Base-by-base conservation (phyloP, 257 asterid species). In the Verbascum thapsus region DNA sequence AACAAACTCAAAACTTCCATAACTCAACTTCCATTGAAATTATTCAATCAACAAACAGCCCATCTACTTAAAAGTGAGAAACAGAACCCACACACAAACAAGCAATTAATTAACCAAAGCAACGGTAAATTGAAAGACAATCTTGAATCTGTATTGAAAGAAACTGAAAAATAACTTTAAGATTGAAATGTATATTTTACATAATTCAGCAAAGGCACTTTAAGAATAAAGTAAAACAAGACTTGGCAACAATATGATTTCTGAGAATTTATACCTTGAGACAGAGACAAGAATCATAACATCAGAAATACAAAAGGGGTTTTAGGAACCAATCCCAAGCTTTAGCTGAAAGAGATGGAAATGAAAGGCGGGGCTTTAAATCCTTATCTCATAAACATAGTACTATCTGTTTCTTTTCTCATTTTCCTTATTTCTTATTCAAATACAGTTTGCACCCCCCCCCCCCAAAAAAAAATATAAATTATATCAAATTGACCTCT, bases 381-480 rank as follows among this genome's bases (percentile, higher is more conserved):
- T 76, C 72, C 80, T 71, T 75, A 75, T 75, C 80, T 32, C 17
- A n/a, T 10, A 16, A n/a, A n/a, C n/a, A n/a, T n/a, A n/a, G n/a
- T n/a, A n/a, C 32, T 26, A 26, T n/a, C n/a, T 26, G 5, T 26
- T 5, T 26, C 32, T 26, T 1, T 26, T 26, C 32, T n/a, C n/a
- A n/a, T n/a, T 1, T 26, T 26, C 32, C 32, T 26, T 26, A 26
- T n/a, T n/a, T n/a, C n/a, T n/a, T n/a, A n/a, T n/a, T n/a, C 32
- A 1, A 1, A n/a, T n/a, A n/a, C n/a, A n/a, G n/a, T n/a, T n/a
- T n/a, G n/a, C n/a, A n/a, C n/a, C n/a, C n/a, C n/a, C n/a, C n/a
- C n/a, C n/a, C n/a, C n/a, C n/a, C n/a, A n/a, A n/a, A n/a, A n/a
- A n/a, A n/a, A n/a, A n/a, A n/a, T n/a, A n/a, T n/a, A n/a, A n/a